These are phyloP conservation scores for Oenanthe javanica DNA, from an alignment of 140 eudicot genomes.

Conservation along the genomic window DNA sequence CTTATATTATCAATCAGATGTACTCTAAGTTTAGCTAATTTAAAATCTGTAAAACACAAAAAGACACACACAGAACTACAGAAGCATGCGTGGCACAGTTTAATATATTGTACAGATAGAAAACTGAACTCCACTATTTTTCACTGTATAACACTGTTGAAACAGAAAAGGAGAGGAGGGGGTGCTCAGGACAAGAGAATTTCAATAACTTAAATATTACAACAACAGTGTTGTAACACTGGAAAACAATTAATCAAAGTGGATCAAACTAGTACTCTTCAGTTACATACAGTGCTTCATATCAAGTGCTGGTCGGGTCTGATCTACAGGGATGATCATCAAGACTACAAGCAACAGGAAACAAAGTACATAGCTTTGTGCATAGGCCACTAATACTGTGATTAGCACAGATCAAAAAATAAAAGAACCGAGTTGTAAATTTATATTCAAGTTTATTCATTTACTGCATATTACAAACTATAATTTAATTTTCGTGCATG, in stretches of 20 bases:
- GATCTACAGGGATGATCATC: background rate
- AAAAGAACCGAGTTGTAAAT: too few species aligned
- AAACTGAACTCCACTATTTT: background rate
- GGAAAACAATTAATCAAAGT: background rate
- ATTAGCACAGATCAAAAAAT: too few species aligned
- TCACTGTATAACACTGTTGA: background rate
- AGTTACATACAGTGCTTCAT: background rate
- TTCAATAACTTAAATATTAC: background rate
- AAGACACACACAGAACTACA: too few species aligned
- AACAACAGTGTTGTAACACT: background rate
- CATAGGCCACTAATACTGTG: too few species aligned
- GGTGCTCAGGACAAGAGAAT: background rate
- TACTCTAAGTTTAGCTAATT: background rate
- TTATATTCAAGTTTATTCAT: too few species aligned
- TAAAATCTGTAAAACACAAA: background rate
- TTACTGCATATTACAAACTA: too few species aligned
- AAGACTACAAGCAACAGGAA: background rate
- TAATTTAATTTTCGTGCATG: too few species aligned
- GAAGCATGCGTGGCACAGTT: background rate
- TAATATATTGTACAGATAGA: background rate
- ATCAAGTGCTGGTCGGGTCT: background rate
- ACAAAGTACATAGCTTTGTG: too few species aligned
- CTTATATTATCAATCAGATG: background rate
- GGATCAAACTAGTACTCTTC: conserved; percentile 6
- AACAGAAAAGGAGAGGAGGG: background rate